Base-by-base conservation (phyloP, 2,329 filamentous ascomycete genomes). In the Leptographium lundbergii region DNA sequence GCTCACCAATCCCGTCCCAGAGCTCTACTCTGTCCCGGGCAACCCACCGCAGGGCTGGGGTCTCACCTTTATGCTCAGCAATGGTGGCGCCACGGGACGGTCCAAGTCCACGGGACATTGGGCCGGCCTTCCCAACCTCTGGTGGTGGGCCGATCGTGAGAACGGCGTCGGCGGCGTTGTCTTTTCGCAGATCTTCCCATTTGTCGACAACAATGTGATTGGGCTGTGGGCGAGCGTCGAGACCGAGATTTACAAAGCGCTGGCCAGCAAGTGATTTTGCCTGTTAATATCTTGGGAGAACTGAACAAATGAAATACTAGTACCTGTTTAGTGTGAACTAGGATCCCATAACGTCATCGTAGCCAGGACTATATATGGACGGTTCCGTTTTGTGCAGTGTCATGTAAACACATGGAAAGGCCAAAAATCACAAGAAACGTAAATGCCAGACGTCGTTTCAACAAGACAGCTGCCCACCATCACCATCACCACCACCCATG, bases 21-120 rank as follows among this genome's bases (percentile, higher is more conserved):
- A 82, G 29, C 59, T 84, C 14, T 83, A 77, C 63, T 73, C 72
- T 0, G 65, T 73, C 19, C 27, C 68, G 1, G 61, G 65, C 6
- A 63, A 77, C 62, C 75, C 73, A 54, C 78, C 81, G 0, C 81
- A 85, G 65, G 84, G 84, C 14, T 85, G 81, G 81, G 81, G 81
- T 0, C 70, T 86, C 32, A 76, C 74, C 0, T 80, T 81, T 56
- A 77, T 82, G 73, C 67, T 82, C 27, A 77, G 67, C 24, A 66
- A 68, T 17, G 72, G 73, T 1, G 73, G 73, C 3, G 64, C 67
- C 9, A 80, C 79, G 1, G 79, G 81, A 0, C 73, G 80, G 3
- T 77, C 75, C 1, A 67, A 61, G 6, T 71, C 71, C 24, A 81
- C 79, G 0, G 75, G 64, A 1, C 75, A 73, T 66, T 84, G 81